phyloP scores from a whole-genome alignment of 2,329 filamentous ascomycete species.

The Penicillium sp. region DNA sequence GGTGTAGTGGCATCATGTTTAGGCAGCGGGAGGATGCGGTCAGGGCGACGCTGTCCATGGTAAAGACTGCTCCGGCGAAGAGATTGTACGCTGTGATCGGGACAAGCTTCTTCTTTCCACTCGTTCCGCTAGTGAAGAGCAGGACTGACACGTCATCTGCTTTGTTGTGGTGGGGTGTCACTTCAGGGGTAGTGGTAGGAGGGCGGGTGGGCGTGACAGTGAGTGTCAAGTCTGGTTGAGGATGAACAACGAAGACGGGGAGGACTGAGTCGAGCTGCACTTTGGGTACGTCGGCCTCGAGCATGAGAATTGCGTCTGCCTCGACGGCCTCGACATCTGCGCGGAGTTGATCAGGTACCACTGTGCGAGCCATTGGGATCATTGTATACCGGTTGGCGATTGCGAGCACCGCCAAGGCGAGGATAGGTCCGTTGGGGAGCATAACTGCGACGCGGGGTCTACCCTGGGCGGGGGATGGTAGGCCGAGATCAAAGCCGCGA shows the following conservation, averaged over 20 bases:
- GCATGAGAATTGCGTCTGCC: constrained; percentile 54
- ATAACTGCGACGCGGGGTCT: constrained; percentile 58
- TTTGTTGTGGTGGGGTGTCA: constrained; percentile 36
- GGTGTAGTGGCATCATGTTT: constrained; percentile 66
- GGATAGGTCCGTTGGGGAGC: constrained; percentile 58
- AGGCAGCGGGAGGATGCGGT: constrained; percentile 47
- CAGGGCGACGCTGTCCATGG: constrained; percentile 11
- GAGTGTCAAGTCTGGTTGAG: constrained; percentile 6
- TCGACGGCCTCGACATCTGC: constrained; percentile 56
- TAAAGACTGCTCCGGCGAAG: constrained; percentile 55
- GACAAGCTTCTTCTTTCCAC: constrained; percentile 64
- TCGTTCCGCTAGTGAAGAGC: constrained; percentile 63
- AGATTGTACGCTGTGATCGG: constrained; percentile 58
- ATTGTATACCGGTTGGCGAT: constrained; percentile 57
- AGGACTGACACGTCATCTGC: constrained; percentile 57
- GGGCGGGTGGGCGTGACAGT: not conserved
- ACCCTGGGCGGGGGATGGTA: constrained; percentile 12
- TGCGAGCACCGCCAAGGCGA: constrained; percentile 57
- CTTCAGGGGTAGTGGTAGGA: constrained; percentile 33
- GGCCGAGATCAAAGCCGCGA: constrained; percentile 26
- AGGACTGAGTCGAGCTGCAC: not conserved
- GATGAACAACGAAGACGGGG: not conserved
- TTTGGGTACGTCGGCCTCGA: constrained; percentile 30
- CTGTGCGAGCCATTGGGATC: constrained; percentile 58
- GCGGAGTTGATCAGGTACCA: constrained; percentile 56